These are phyloP conservation scores for Endoconidiophora laricicola DNA, from an alignment of 2,329 filamentous ascomycete species.

Conservation along the genomic window DNA sequence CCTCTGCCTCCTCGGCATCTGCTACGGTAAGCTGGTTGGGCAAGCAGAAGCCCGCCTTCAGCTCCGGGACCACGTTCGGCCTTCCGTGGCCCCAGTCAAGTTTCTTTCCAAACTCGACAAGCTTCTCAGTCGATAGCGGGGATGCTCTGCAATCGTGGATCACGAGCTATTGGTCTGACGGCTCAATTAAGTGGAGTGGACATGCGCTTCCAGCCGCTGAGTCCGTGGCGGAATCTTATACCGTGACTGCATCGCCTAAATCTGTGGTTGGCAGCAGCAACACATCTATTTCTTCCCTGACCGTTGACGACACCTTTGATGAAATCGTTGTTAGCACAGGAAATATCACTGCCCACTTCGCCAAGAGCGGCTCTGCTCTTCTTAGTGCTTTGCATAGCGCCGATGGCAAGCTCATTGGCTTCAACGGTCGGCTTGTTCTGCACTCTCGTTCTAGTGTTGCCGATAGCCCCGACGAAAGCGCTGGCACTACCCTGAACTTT, in stretches of 20 bases:
- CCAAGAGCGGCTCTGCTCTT: constrained; percentile 25
- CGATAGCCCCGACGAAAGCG: constrained; percentile 23
- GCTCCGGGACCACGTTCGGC: constrained; percentile 26
- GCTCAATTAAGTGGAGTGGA: constrained; percentile 44
- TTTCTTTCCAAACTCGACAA: constrained; percentile 21
- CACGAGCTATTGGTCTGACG: constrained; percentile 43
- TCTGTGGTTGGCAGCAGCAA: not conserved
- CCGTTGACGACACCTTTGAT: constrained; percentile 15
- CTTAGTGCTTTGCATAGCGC: constrained; percentile 25
- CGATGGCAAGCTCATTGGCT: constrained; percentile 26
- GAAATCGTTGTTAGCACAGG: constrained; percentile 28
- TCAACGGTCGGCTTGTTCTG: constrained; percentile 34
- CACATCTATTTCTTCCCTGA: constrained; percentile 2
- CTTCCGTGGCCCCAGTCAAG: constrained; percentile 28
- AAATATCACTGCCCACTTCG: constrained; percentile 25
- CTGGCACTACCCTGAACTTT: constrained; percentile 28
- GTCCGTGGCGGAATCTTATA: constrained; percentile 26
- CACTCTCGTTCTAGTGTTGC: constrained; percentile 32
- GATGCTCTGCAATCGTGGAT: constrained; percentile 32
- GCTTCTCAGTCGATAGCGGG: constrained; percentile 20
- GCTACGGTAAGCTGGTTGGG: constrained; percentile 25
- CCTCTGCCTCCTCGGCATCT: not conserved
- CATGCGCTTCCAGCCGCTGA: constrained; percentile 34
- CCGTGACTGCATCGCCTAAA: constrained; percentile 15
- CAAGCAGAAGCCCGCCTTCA: constrained; percentile 19